Conservation (phyloP, 208 protist species). For the Crithidia fasciculata region DNA sequence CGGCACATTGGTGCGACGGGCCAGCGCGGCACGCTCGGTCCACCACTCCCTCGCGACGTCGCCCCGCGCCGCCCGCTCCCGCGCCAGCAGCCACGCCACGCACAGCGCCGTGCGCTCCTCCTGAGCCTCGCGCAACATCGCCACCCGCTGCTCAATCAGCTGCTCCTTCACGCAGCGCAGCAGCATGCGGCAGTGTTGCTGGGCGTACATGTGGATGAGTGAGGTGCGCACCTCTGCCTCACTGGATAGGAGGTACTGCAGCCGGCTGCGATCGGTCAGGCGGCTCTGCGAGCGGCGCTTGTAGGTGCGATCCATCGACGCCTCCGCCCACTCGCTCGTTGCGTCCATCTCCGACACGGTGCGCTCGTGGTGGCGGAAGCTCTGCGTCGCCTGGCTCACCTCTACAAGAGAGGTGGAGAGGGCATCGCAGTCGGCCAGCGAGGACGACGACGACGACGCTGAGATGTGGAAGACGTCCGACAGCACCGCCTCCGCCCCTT, state of each 20-base stretch:
- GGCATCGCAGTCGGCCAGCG: constrained; percentile 32
- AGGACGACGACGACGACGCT: constrained; percentile 9
- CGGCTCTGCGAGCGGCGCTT: constrained; percentile 16
- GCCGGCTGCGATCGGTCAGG: constrained; percentile 22
- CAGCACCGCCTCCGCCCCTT: not conserved
- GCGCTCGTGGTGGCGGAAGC: constrained; percentile 30
- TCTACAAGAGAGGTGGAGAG: constrained; percentile 51
- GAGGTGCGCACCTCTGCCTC: constrained; percentile 51
- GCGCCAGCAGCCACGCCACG: constrained; percentile 16
- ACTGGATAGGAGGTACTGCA: constrained; percentile 34
- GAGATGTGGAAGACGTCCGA: constrained; percentile 30
- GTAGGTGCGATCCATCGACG: constrained; percentile 35
- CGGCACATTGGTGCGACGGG: not conserved
- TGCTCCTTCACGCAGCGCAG: constrained; percentile 38
- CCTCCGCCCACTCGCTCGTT: constrained; percentile 55
- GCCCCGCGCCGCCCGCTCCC: constrained; percentile 21
- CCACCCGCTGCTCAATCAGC: constrained; percentile 42
- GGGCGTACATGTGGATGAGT: constrained; percentile 27
- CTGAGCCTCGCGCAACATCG: constrained; percentile 43
- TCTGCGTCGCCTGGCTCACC: constrained; percentile 71
- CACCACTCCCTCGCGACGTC: constrained; percentile 15
- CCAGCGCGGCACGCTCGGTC: constrained; percentile 17
- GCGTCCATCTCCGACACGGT: constrained; percentile 51
- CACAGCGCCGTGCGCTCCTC: constrained; percentile 31
- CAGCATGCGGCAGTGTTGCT: constrained; percentile 26